Conservation (phyloP, 2,329 filamentous ascomycete species). For the Botryotinia globosa region DNA sequence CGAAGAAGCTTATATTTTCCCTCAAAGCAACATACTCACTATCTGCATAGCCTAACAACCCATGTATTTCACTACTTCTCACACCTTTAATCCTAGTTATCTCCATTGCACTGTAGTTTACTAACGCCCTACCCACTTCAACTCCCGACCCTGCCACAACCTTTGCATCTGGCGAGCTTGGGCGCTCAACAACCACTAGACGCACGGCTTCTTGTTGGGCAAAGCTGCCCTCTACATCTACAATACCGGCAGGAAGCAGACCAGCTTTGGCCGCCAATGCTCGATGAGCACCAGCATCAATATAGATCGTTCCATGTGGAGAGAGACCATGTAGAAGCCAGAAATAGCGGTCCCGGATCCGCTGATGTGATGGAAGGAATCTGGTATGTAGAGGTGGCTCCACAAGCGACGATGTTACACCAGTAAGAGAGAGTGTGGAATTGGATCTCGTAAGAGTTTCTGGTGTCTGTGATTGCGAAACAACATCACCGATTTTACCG, state of each 20-base stretch:
- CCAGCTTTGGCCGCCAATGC: conserved; percentile 82
- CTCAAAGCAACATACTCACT: conserved; percentile 89
- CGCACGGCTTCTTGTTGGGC: conserved; percentile 90
- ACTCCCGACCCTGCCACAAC: conserved; percentile 51
- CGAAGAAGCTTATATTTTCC: conserved; percentile 75
- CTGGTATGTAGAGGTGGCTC: conserved; percentile 78
- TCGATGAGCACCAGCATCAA: conserved; percentile 82
- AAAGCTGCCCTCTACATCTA: conserved; percentile 85
- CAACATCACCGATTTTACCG: conserved; percentile 21
- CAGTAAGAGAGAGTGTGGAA: conserved; percentile 24
- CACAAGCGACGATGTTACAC: conserved; percentile 21
- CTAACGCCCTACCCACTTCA: conserved; percentile 84
- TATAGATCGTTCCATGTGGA: conserved; percentile 87
- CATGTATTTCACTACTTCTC: conserved; percentile 76
- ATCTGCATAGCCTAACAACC: conserved; percentile 83
- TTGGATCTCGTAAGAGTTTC: conserved; percentile 20
- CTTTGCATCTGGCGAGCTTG: conserved; percentile 41
- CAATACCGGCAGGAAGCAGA: conserved; percentile 83
- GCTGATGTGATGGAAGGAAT: conserved; percentile 79
- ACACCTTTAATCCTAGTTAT: conserved; percentile 81
- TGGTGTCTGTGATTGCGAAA: conserved; percentile 28
- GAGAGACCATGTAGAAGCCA: conserved; percentile 93
- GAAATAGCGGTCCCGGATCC: conserved; percentile 91
- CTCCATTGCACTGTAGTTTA: conserved; percentile 88
- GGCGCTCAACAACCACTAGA: conserved; percentile 71